phyloP scores from a whole-genome alignment of 2,329 filamentous ascomycete genomes.

The Xylaria polymorpha region DNA sequence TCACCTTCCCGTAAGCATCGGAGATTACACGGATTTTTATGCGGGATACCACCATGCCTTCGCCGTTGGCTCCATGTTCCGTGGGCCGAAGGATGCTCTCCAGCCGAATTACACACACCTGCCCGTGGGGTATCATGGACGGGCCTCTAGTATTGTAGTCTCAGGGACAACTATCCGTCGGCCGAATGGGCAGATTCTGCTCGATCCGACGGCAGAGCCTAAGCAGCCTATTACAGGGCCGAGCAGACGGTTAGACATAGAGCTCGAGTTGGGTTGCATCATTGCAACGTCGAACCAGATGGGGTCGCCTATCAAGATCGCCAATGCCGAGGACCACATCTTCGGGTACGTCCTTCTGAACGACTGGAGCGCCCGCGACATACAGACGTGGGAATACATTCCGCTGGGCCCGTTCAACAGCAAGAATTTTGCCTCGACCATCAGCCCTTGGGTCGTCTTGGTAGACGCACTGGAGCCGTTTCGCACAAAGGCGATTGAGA shows the following conservation, averaged over 20 bases:
- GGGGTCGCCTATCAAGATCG: constrained; percentile 71
- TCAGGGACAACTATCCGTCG: constrained; percentile 79
- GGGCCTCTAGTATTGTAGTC: constrained; percentile 79
- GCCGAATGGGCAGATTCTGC: constrained; percentile 79
- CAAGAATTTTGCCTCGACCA: constrained; percentile 84
- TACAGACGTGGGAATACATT: constrained; percentile 87
- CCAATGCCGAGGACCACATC: constrained; percentile 74
- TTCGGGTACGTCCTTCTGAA: constrained; percentile 88
- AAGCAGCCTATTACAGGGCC: constrained; percentile 73
- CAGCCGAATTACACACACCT: constrained; percentile 86
- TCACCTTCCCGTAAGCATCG: constrained; percentile 81
- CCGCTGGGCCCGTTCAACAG: constrained; percentile 84
- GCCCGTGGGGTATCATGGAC: constrained; percentile 84
- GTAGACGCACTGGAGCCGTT: constrained; percentile 77
- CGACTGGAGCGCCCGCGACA: constrained; percentile 86
- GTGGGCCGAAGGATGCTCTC: constrained; percentile 76
- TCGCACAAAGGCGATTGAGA: constrained; percentile 50
- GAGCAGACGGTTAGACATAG: constrained; percentile 77
- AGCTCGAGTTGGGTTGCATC: constrained; percentile 83
- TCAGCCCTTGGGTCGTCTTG: constrained; percentile 83
- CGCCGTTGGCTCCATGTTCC: constrained; percentile 74
- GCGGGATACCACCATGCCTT: constrained; percentile 83
- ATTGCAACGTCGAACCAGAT: constrained; percentile 73
- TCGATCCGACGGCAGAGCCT: constrained; percentile 69
- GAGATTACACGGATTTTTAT: constrained; percentile 89